phyloP scores from a whole-genome alignment of 148 eudicot genomes.

The Cornus suecica region DNA sequence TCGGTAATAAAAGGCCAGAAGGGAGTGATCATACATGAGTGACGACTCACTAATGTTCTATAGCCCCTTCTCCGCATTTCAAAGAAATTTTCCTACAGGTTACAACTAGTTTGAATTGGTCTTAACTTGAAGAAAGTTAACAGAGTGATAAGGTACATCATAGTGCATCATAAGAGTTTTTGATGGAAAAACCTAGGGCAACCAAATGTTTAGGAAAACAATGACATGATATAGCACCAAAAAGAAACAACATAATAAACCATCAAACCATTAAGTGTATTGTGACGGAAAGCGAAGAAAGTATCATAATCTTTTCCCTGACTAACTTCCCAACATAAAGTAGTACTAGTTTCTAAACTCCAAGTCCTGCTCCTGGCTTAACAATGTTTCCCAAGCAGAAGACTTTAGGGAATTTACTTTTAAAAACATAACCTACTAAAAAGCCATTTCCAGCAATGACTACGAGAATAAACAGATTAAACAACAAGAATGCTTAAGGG shows the following conservation, averaged over 20 bases:
- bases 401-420: background rate
- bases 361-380: no score
- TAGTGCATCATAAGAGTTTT: background rate
- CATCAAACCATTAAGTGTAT: background rate
- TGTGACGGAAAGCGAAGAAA: background rate
- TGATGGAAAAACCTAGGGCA: background rate
- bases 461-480: background rate
- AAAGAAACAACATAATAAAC: no score
- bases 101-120: background rate
- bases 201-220: background rate
- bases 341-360: no score
- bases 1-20: background rate
- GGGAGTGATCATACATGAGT: background rate
- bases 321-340: no score
- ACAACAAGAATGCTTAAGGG: background rate
- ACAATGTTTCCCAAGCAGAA: background rate
- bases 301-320: no score
- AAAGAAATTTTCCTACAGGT: background rate
- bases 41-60: background rate
- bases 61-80: background rate
- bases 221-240: background rate
- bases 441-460: background rate
- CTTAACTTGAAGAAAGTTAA: background rate
- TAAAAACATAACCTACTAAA: background rate
- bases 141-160: background rate